Base-by-base conservation (phyloP, 2,329 filamentous ascomycete genomes). In the Phialemoniopsis sp. region DNA sequence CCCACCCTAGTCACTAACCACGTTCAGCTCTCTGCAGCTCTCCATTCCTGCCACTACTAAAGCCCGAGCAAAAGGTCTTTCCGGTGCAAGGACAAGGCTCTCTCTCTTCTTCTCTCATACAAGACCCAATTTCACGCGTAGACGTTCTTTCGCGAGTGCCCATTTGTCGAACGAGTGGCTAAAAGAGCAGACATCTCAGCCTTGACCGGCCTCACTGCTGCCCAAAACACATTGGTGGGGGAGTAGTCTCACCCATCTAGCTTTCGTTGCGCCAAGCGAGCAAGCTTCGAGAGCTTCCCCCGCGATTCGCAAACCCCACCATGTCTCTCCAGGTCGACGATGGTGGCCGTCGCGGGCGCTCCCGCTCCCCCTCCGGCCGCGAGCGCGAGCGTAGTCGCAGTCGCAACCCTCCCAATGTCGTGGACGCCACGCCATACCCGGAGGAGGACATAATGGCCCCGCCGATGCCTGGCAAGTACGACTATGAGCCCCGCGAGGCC, bases 241-340 rank as follows among this genome's bases (percentile, higher is more conserved):
- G 29, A 29, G 9, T 15, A 34, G 16, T 18, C 17, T 15, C 29
- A 29, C 21, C 10, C 21, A 6, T 26, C 21, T 26, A 26, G 21
- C 21, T 26, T 26, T 26, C 21, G 21, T n/a, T 6, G 15, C 19
- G 21, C 21, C 34, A 14, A 36, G 26, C 19, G 26, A 29, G 26
- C 18, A 36, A 26, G 26, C 34, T 10, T 26, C 21, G 6, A 26
- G 10, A 26, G 21, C 21, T 26, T 38, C 34, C 30, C 35, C 44
- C 32, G 13, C 21, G 21, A 26, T n/a, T n/a, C n/a, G 32, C 12
- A 40, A 33, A 26, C 33, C n/a, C 33, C 14, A 41, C 33, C 36
- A 79, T 78, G 74, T 77, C 76, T 49, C 62, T 77, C 33, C 62
- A 65, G 40, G 67, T 74, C 38, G 68, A 71, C 42, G 66, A 68